These are phyloP conservation scores for Microcyclospora tardicrescens DNA, from an alignment of 2,329 filamentous ascomycete genomes.

Conservation along the genomic window DNA sequence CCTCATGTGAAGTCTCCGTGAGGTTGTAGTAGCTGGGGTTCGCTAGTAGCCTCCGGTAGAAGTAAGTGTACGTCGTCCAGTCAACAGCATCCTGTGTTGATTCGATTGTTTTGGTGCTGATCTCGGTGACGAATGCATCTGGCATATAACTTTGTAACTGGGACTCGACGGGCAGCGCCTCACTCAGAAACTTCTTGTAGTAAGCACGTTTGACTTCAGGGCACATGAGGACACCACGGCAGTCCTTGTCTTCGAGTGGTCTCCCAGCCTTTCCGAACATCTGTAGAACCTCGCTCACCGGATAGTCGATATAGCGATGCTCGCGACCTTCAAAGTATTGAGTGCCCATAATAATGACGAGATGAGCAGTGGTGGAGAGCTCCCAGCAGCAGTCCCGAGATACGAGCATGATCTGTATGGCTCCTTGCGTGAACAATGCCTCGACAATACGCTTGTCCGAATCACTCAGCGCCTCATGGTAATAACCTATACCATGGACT, in stretches of 20 bases:
- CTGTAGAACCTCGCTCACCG: slow-evolving; percentile 83
- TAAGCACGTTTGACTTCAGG: slow-evolving; percentile 90
- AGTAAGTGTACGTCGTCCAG: slow-evolving; percentile 97
- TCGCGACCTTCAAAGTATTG: slow-evolving; percentile 95
- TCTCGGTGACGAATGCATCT: slow-evolving; percentile 93
- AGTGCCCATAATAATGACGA: slow-evolving; percentile 94
- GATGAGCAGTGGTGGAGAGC: slow-evolving; percentile 70
- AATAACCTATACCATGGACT: slow-evolving; percentile 90
- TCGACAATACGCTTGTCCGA: slow-evolving; percentile 91
- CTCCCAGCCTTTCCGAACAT: slow-evolving; percentile 94
- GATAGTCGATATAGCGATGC: slow-evolving; percentile 94
- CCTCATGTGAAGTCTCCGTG: slow-evolving; percentile 77
- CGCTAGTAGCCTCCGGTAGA: slow-evolving; percentile 84
- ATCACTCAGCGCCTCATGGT: slow-evolving; percentile 79
- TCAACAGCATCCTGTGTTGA: slow-evolving; percentile 95
- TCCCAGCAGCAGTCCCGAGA: slow-evolving; percentile 95
- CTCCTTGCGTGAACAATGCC: slow-evolving; percentile 78
- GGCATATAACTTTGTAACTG: slow-evolving; percentile 84
- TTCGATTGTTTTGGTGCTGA: slow-evolving; percentile 89
- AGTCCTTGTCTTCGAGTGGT: slow-evolving; percentile 63
- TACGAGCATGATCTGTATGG: slow-evolving; percentile 72
- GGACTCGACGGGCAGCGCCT: slow-evolving; percentile 89
- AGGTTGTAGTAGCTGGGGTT: slow-evolving; percentile 96
- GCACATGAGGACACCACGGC: slow-evolving; percentile 91
- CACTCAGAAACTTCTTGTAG: slow-evolving; percentile 97